phyloP scores from a whole-genome alignment of 2,329 filamentous ascomycete species.

The Pseudohalonectria lignicola region DNA sequence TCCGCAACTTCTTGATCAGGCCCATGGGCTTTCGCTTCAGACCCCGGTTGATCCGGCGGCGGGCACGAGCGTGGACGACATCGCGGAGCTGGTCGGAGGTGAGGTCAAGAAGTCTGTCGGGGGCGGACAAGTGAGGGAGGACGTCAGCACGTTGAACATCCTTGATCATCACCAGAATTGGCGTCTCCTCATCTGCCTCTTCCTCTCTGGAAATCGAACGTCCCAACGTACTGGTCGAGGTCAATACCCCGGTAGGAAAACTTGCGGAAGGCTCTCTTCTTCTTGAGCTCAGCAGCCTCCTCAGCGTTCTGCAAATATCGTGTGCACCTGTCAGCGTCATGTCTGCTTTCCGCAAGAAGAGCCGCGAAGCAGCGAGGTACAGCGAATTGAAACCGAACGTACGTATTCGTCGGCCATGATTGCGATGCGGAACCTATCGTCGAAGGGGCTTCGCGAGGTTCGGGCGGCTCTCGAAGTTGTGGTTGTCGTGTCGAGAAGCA shows the following conservation, averaged over 20 bases:
- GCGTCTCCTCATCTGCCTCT: conserved; percentile 5
- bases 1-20: conserved; percentile 99
- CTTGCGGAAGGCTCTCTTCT: conserved; percentile 99
- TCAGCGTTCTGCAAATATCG: conserved; percentile 79
- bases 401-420: conserved; percentile 8
- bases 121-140: conserved; percentile 2
- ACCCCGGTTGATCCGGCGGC: conserved; percentile 98
- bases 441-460: no score
- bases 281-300: conserved; percentile 99
- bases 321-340: conserved; percentile 2
- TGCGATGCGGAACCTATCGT: background rate
- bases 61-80: conserved; percentile 98
- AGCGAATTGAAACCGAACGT: conserved; percentile 4
- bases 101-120: conserved; percentile 86
- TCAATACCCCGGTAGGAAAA: conserved; percentile 99
- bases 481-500: conserved; percentile 2
- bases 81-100: conserved; percentile 97
- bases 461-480: no score
- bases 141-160: no score
- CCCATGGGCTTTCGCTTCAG: conserved; percentile 99
- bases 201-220: no score
- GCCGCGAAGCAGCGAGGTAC: no score
- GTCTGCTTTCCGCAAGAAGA: no score
- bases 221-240: conserved; percentile 95
- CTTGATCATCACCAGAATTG: conserved; percentile 1